Percentiles rank a stretch among this genome's conserved stretches.
Conservation (phyloP, 2,329 filamentous ascomycete genomes). For the Corinectria fuckeliana region DNA sequence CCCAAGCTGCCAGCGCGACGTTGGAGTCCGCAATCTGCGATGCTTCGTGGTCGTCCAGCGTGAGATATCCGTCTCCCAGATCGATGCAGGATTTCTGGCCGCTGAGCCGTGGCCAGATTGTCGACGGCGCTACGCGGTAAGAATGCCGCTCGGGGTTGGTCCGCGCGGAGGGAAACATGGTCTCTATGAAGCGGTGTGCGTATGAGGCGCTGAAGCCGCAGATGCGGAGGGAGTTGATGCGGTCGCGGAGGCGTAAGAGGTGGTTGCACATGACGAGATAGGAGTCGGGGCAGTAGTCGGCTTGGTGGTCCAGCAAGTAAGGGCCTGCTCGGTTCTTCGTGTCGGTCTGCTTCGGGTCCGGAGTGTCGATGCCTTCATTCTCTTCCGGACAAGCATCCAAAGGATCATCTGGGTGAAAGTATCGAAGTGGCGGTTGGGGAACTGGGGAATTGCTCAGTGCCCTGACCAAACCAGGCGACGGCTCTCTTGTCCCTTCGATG, state of each 20-base stretch:
- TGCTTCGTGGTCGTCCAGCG: constrained; percentile 31
- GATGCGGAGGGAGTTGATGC: constrained; percentile 43
- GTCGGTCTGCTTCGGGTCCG: neutral
- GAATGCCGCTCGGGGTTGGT: constrained; percentile 15
- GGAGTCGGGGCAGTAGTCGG: constrained; percentile 42
- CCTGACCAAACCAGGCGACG: neutral
- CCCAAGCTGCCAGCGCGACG: constrained; percentile 1
- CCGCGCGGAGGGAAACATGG: constrained; percentile 33
- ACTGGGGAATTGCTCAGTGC: constrained; percentile 2
- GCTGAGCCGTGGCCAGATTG: constrained; percentile 39
- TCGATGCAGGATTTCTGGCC: constrained; percentile 41
- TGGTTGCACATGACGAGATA: constrained; percentile 42
- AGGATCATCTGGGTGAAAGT: neutral
- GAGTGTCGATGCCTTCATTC: neutral
- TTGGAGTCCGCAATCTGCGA: neutral
- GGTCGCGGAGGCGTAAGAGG: constrained; percentile 39
- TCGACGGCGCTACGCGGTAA: constrained; percentile 42
- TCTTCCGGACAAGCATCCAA: neutral
- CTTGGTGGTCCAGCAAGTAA: neutral
- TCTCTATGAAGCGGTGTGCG: constrained; percentile 36
- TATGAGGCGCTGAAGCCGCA: constrained; percentile 46
- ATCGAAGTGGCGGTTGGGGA: neutral
- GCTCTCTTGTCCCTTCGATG: neutral
- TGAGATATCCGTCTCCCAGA: constrained; percentile 27
- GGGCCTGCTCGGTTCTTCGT: constrained; percentile 1